A percentile compares a stretch with the other conserved stretches of the same genome.
phyloP scores from a whole-genome alignment of 352 stramenopile species.

The Lagenidium giganteum region DNA sequence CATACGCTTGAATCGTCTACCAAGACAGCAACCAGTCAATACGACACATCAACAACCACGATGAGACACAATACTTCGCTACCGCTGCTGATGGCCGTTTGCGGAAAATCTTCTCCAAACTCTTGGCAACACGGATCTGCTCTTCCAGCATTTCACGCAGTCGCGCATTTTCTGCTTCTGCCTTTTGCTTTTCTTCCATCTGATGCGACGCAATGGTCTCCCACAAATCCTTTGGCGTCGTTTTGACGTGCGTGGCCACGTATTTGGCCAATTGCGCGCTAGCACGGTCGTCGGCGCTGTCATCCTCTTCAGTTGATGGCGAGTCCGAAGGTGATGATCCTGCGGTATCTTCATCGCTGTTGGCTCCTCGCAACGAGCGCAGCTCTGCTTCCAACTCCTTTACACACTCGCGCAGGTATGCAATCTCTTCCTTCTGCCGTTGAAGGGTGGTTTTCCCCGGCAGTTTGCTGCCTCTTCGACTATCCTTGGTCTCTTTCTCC shows the following conservation, averaged over 20 bases:
- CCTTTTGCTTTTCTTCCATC: constrained; percentile 22
- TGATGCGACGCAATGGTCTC: constrained; percentile 30
- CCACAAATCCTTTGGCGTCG: constrained; percentile 10
- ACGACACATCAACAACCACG: too few species aligned
- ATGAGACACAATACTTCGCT: neutral
- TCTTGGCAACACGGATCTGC: constrained; percentile 22
- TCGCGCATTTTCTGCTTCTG: constrained; percentile 30
- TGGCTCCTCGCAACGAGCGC: neutral
- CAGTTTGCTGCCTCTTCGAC: too few species aligned
- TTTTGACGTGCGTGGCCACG: too few species aligned
- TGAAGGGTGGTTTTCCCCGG: constrained; percentile 7
- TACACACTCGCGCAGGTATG: constrained; percentile 21
- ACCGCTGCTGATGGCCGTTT: constrained; percentile 16
- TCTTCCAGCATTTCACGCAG: constrained; percentile 18
- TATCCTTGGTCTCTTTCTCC: neutral
- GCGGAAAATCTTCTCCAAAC: constrained; percentile 21
- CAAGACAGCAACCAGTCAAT: too few species aligned
- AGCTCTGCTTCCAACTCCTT: constrained; percentile 23
- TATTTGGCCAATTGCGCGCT: too few species aligned
- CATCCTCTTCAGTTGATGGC: neutral
- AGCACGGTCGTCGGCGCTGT: too few species aligned
- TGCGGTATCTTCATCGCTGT: neutral
- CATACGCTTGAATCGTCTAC: constrained; percentile 5
- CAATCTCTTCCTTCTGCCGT: constrained; percentile 22
- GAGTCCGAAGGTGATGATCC: neutral